A percentile compares a stretch with the other conserved stretches of the same genome.
Conservation (phyloP, 2,329 filamentous ascomycete genomes). For the Botrytis cinerea region DNA sequence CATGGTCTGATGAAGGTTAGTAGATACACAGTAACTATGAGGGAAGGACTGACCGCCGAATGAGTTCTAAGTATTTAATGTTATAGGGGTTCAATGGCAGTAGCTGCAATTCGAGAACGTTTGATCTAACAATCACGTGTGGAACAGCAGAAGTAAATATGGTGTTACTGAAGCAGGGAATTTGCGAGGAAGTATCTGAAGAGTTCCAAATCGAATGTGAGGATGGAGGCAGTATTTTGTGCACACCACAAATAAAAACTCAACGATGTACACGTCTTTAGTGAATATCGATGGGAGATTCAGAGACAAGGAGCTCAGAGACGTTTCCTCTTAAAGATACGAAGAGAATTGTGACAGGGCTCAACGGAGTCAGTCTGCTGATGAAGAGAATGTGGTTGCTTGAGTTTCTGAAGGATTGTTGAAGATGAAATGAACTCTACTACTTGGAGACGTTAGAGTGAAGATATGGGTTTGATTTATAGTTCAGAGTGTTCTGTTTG, state of each 20-base stretch:
- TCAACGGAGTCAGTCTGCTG: neutral
- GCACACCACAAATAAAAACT: neutral
- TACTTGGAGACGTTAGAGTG: neutral
- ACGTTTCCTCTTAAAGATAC: neutral
- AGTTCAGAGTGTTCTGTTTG: neutral
- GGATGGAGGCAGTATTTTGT: neutral
- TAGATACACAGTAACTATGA: neutral
- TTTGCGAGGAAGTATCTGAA: neutral
- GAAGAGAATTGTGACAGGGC: neutral
- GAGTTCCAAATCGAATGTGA: neutral
- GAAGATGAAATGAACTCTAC: neutral
- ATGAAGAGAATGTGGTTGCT: neutral
- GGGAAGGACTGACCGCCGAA: neutral
- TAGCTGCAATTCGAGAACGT: neutral
- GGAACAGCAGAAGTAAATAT: neutral
- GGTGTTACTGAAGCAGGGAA: neutral
- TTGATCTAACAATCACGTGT: constrained; percentile 12
- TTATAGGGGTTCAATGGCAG: neutral
- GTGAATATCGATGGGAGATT: neutral
- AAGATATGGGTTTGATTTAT: neutral
- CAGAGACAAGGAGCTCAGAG: neutral
- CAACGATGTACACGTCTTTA: neutral
- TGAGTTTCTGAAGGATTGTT: neutral
- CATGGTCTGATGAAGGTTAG: constrained; percentile 9
- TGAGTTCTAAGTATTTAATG: neutral